These are phyloP conservation scores for Boletus rubescentipes DNA, from an alignment of 768 basidiomycete genomes.

Conservation along the genomic window DNA sequence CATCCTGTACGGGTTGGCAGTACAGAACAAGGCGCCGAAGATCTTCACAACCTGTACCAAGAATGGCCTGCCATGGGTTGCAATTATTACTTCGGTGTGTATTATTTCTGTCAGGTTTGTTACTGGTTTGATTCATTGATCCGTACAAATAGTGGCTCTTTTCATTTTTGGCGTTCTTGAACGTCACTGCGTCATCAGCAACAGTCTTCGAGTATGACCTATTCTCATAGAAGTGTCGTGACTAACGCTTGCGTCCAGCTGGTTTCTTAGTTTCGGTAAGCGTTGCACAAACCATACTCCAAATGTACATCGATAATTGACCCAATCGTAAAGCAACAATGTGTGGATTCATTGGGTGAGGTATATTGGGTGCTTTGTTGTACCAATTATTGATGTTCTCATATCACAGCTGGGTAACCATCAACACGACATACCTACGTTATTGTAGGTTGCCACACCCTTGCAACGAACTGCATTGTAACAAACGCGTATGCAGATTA, in stretches of 20 bases:
- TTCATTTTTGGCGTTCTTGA: constrained; percentile 66
- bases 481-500: background rate
- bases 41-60: constrained; percentile 48
- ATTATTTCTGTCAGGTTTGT: constrained; percentile 1
- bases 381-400: constrained; percentile 45
- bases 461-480: constrained; percentile 34
- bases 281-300: background rate
- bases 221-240: constrained; percentile 17
- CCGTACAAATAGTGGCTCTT: constrained; percentile 26
- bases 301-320: background rate
- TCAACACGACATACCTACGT: constrained; percentile 64
- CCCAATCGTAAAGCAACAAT: constrained; percentile 41
- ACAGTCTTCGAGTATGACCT: constrained; percentile 32
- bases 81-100: constrained; percentile 31
- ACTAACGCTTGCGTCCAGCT: constrained; percentile 38
- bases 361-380: constrained; percentile 30
- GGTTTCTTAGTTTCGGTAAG: constrained; percentile 64
- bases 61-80: constrained; percentile 47
- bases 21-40: constrained; percentile 49
- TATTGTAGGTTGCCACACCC: constrained; percentile 55
- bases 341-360: constrained; percentile 55
- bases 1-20: constrained; percentile 45
- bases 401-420: constrained; percentile 59
- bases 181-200: constrained; percentile 50
- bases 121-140: constrained; percentile 1